A percentile compares a stretch with the other conserved stretches of the same genome.
These are phyloP conservation scores for Nothophoma quercina DNA, from an alignment of 2,329 filamentous ascomycete species.

Conservation along the genomic window DNA sequence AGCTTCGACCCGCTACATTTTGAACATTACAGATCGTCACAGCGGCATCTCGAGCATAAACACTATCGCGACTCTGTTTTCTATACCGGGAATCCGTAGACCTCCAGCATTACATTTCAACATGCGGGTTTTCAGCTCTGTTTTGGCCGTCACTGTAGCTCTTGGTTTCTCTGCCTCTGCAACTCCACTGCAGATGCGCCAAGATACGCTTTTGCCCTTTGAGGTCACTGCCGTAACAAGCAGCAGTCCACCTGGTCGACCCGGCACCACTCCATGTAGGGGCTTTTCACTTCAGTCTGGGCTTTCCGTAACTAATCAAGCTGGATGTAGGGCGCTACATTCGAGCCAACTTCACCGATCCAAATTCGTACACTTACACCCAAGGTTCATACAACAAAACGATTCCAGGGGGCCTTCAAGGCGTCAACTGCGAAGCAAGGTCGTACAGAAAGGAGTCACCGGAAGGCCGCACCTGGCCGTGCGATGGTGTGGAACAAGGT, in stretches of 20 bases:
- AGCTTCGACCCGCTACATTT: too few species aligned
- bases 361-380: conserved; percentile 14
- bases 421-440: conserved; percentile 22
- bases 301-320: not conserved
- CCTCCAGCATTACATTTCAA: too few species aligned
- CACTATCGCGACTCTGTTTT: too few species aligned
- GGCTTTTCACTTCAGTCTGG: not conserved
- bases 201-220: conserved; percentile 4
- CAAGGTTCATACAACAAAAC: not conserved
- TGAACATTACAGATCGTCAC: too few species aligned
- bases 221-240: not conserved
- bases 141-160: not conserved
- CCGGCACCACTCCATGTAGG: not conserved
- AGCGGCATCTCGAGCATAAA: too few species aligned
- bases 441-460: conserved; percentile 22
- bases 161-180: not conserved
- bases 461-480: conserved; percentile 24
- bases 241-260: not conserved
- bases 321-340: conserved; percentile 7
- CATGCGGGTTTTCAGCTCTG: too few species aligned
- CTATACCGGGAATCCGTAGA: too few species aligned
- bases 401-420: conserved; percentile 13
- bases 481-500: conserved; percentile 6
- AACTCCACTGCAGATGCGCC: not conserved
- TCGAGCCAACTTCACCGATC: conserved; percentile 24